phyloP scores from a whole-genome alignment of 805 yeast species.

The Candida berthetii region DNA sequence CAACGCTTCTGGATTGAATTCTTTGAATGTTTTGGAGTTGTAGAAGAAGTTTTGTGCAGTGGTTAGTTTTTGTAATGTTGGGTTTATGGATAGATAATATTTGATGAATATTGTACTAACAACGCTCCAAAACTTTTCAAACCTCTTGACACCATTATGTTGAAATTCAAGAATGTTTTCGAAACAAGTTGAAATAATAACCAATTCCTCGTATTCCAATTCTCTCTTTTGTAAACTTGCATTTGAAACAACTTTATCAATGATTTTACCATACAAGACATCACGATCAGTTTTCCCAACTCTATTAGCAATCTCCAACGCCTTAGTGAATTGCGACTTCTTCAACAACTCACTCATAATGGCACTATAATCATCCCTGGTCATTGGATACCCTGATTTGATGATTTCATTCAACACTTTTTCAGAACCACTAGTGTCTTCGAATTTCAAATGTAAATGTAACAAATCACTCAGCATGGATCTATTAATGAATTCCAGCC shows the following conservation, averaged over 20 bases:
- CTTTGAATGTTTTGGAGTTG: background rate
- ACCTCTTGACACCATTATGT: background rate
- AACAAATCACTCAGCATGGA: slow-evolving; percentile 10
- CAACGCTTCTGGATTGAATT: background rate
- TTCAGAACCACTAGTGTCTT: slow-evolving; percentile 14
- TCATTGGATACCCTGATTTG: background rate
- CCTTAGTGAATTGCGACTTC: background rate
- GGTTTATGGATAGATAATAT: background rate
- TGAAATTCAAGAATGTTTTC: background rate
- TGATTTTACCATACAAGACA: background rate
- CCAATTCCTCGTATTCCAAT: background rate
- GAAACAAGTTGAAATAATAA: background rate
- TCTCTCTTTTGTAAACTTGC: no score
- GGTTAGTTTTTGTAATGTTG: no score
- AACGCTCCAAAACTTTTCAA: background rate
- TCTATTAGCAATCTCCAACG: background rate
- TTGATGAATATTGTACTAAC: background rate
- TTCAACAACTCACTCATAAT: background rate
- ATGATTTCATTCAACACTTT: slow-evolving; percentile 12
- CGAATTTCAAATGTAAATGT: slow-evolving; percentile 10
- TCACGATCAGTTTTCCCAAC: background rate
- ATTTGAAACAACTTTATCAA: background rate
- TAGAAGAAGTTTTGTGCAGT: background rate
- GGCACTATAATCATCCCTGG: background rate
- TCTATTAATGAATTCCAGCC: slow-evolving; percentile 10